Evolutionary conservation across 2,329 filamentous ascomycete species (phyloP).

Genomic region (Sarocladium oryzae): DNA sequence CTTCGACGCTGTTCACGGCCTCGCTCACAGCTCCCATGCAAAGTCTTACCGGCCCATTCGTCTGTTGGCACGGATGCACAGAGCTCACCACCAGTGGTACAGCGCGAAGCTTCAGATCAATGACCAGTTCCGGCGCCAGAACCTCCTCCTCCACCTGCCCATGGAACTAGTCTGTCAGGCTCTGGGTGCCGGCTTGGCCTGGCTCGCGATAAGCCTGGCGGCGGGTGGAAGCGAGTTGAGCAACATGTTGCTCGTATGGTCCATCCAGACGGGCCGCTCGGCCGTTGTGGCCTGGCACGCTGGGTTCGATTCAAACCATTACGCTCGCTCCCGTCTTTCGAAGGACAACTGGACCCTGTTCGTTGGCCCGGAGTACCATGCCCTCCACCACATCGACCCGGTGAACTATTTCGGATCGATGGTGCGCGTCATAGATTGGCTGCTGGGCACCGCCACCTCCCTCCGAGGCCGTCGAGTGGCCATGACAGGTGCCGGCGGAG

Average conservation of each 20-base stretch:
- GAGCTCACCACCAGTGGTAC: neutral
- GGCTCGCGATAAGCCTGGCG: neutral
- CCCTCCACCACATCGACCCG: slow-evolving; percentile 16
- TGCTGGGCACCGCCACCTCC: slow-evolving; percentile 13
- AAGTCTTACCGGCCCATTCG: neutral
- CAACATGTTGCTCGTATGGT: neutral
- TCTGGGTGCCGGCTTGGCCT: neutral
- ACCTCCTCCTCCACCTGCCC: neutral
- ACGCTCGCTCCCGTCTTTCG: slow-evolving; percentile 10
- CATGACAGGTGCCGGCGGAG: slow-evolving; percentile 14
- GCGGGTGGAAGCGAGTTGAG: neutral
- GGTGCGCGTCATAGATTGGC: slow-evolving; percentile 14
- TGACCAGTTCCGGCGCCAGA: neutral
- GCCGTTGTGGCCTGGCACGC: slow-evolving; percentile 12
- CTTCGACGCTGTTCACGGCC: neutral
- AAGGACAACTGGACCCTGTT: slow-evolving; percentile 12
- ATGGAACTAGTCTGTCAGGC: neutral
- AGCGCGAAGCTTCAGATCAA: neutral
- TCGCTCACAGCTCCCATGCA: neutral
- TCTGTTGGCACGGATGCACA: neutral
- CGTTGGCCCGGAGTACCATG: slow-evolving; percentile 15
- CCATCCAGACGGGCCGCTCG: neutral
- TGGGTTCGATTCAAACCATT: slow-evolving; percentile 14
- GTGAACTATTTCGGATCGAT: slow-evolving; percentile 16
- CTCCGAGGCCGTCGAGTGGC: slow-evolving; percentile 13